Base-by-base conservation (phyloP, 495 filamentous ascomycete genomes). In the Lophium mytilinum region DNA sequence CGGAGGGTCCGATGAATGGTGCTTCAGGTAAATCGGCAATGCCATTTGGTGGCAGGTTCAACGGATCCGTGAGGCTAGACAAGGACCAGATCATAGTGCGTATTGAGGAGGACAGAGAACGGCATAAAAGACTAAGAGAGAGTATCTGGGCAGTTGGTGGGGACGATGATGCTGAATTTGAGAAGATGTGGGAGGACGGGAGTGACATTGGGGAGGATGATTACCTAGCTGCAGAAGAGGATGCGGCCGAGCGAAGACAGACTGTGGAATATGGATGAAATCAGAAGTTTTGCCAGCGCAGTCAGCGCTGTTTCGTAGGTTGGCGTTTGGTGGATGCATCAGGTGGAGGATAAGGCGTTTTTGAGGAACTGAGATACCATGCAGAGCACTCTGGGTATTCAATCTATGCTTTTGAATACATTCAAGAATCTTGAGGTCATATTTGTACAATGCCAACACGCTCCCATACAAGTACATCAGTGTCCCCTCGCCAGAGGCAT, bases 21-120 rank as follows among this genome's bases (percentile, higher is more conserved):
- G 58, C 49, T 5, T 34, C 24, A 35, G 7, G 11, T 14, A 47
- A 43, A 14, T 61, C 11, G 66, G 65, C 62, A 15, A 73, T 60
- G 36, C 73, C 70, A 53, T 71, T 51, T 55, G 60, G 48, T 56
- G 64, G 51, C 18, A 67, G 39, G 50, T 55, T 49, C 30, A 69
- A 56, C 56, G 59, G 60, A 43, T 72, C 63, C 64, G 70, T 56
- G 15, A 78, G 81, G 53, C 74, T 90, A 11, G 90, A 96, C 66
- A 92, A 90, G 69, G 80, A 84, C 53, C 84, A 92, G 74, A 87
- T 95, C 37, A 90, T 96, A 72, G 91, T 96, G 74, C 73, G 93
- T 50, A 96, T 98, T 59, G 94, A 98, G 60, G 93, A 98, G 68
- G 93, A 98, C 71, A 77, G 93, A 8, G 94, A 98, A 69, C 78